Evolutionary conservation across 345 rosid species (phyloP).

Genomic region (Erodium maritimum): DNA sequence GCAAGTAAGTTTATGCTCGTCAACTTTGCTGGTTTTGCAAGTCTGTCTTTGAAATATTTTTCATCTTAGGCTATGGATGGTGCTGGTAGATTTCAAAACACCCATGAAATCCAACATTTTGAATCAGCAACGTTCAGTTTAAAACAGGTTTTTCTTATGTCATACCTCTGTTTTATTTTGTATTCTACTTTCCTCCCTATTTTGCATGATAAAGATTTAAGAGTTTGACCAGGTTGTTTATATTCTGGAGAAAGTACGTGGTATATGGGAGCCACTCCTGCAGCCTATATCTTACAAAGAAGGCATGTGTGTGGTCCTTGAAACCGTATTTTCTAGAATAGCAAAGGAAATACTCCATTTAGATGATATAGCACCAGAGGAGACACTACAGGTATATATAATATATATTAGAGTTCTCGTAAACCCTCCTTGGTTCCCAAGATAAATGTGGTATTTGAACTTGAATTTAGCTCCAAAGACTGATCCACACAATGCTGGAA

Average conservation of each 20-base stretch:
- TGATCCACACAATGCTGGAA: conserved; percentile 69
- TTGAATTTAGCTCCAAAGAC: conserved; percentile 66
- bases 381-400: conserved; percentile 63
- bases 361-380: conserved; percentile 98
- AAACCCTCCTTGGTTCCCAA: background rate
- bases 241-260: conserved; percentile 79
- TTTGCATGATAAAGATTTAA: conserved; percentile 7
- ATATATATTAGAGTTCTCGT: background rate
- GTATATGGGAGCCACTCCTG: conserved; percentile 91
- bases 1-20: conserved; percentile 6
- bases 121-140: conserved; percentile 84
- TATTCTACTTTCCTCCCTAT: background rate
- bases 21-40: background rate
- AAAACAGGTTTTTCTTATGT: conserved; percentile 53
- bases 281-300: conserved; percentile 62
- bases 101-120: conserved; percentile 65
- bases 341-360: conserved; percentile 62
- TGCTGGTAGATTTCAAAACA: conserved; percentile 89
- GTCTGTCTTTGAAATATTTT: background rate
- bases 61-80: conserved; percentile 68
- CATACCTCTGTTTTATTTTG: background rate
- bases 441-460: too few species aligned
- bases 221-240: conserved; percentile 52
- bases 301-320: conserved; percentile 73
- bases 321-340: conserved; percentile 69